phyloP scores from a whole-genome alignment of 441 rosid genomes.

The Erysimum cheiri region DNA sequence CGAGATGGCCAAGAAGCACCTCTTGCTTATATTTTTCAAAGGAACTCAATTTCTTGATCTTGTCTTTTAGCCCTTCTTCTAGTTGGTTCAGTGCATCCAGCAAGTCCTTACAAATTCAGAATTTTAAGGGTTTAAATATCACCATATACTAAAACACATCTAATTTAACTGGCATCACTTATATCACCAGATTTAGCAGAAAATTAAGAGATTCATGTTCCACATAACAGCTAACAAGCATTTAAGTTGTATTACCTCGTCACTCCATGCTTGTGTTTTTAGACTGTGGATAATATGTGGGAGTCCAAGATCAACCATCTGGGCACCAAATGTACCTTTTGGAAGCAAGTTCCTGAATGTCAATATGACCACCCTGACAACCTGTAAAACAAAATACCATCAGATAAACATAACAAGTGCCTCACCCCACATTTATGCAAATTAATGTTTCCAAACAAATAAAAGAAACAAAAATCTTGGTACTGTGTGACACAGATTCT shows the following conservation, averaged over 20 bases:
- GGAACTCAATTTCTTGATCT: slow-evolving; percentile 90
- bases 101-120: slow-evolving; percentile 64
- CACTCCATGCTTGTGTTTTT: slow-evolving; percentile 99
- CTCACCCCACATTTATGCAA: neutral
- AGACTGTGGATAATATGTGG: slow-evolving; percentile 91
- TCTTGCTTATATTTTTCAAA: slow-evolving; percentile 98
- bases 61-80: slow-evolving; percentile 81
- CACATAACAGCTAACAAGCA: slow-evolving; percentile 12
- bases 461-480: slow-evolving; percentile 1
- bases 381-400: slow-evolving; percentile 48
- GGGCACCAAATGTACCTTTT: slow-evolving; percentile 90
- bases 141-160: slow-evolving; percentile 14
- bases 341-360: slow-evolving; percentile 74
- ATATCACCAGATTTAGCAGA: neutral
- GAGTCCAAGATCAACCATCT: slow-evolving; percentile 96
- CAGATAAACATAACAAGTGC: slow-evolving; percentile 27
- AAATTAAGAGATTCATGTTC: neutral
- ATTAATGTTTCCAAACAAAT: slow-evolving; percentile 4
- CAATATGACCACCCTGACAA: slow-evolving; percentile 65
- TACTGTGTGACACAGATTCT: neutral
- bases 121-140: slow-evolving; percentile 14
- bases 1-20: slow-evolving; percentile 96
- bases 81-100: slow-evolving; percentile 87
- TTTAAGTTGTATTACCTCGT: slow-evolving; percentile 67
- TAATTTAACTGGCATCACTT: neutral